Evolutionary conservation across 306 rosid genomes (phyloP).

Genomic region (Dalbergia cochinchinensis): DNA sequence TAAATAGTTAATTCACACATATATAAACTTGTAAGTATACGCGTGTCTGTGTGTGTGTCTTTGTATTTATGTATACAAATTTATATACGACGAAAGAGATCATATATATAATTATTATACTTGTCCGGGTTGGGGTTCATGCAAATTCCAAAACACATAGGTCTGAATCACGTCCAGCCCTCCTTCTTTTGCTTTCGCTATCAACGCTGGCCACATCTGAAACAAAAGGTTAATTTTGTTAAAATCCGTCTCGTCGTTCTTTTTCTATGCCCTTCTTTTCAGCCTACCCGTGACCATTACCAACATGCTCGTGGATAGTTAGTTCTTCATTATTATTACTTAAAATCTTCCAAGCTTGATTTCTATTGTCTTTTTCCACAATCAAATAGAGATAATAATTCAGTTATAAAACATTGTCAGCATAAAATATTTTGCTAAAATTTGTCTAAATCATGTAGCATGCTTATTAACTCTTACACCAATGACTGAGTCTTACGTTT

Average conservation of each 20-base stretch:
- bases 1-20: not conserved
- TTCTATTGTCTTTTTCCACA: not conserved
- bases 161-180: slow-evolving; percentile 83
- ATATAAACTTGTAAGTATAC: too few relatives aligned
- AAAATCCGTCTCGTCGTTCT: not conserved
- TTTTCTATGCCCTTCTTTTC: not conserved
- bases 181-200: slow-evolving; percentile 81
- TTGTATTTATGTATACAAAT: too few relatives aligned
- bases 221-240: not conserved
- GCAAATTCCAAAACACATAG: slow-evolving; percentile 84
- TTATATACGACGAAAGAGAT: not conserved
- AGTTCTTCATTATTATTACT: too few relatives aligned
- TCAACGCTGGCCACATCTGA: slow-evolving; percentile 80
- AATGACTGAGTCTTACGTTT: too few relatives aligned
- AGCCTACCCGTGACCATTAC: not conserved
- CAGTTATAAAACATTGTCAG: too few relatives aligned
- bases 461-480: too few relatives aligned
- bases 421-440: too few relatives aligned
- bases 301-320: not conserved
- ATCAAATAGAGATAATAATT: too few relatives aligned
- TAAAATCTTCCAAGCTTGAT: not conserved
- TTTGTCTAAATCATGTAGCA: too few relatives aligned
- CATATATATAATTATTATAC: not conserved
- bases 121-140: slow-evolving; percentile 71
- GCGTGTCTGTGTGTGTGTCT: not conserved